Evolutionary conservation across 2,329 filamentous ascomycete species (phyloP).

Genomic region (Botrytis byssoidea): DNA sequence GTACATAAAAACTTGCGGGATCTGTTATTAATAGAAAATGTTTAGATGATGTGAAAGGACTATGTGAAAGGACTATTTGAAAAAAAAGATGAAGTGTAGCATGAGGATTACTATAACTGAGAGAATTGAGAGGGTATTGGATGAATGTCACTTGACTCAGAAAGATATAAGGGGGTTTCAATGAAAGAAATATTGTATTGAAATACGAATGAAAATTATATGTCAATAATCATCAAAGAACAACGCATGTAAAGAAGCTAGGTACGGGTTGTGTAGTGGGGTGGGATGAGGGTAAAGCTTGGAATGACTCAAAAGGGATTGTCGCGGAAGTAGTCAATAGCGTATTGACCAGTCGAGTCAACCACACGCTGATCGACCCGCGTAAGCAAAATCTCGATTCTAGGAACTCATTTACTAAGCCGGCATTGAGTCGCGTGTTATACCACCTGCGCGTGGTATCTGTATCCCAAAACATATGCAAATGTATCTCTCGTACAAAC

Average conservation of each 20-base stretch:
- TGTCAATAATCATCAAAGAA: not conserved
- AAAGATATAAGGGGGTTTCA: not conserved
- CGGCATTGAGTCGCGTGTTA: not conserved
- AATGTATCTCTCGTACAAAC: not conserved
- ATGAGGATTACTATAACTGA: not conserved
- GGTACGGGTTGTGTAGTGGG: not conserved
- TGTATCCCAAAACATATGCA: fast-evolving
- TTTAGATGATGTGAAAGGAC: not conserved
- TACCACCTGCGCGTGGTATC: fast-evolving
- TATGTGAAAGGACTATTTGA: no score
- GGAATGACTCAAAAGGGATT: not conserved
- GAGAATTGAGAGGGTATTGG: not conserved
- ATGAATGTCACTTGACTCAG: not conserved
- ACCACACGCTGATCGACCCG: not conserved
- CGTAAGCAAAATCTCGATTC: not conserved
- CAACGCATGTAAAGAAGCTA: not conserved
- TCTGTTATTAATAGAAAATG: not conserved
- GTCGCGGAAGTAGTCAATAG: not conserved
- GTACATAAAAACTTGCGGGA: not conserved
- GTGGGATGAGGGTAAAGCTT: not conserved
- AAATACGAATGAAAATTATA: not conserved
- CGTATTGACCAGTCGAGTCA: not conserved
- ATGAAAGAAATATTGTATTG: not conserved
- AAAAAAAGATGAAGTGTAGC: not conserved
- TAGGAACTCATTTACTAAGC: not conserved